phyloP scores from a whole-genome alignment of 1,284 basidiomycete species.

The Cryptococcus floricola region DNA sequence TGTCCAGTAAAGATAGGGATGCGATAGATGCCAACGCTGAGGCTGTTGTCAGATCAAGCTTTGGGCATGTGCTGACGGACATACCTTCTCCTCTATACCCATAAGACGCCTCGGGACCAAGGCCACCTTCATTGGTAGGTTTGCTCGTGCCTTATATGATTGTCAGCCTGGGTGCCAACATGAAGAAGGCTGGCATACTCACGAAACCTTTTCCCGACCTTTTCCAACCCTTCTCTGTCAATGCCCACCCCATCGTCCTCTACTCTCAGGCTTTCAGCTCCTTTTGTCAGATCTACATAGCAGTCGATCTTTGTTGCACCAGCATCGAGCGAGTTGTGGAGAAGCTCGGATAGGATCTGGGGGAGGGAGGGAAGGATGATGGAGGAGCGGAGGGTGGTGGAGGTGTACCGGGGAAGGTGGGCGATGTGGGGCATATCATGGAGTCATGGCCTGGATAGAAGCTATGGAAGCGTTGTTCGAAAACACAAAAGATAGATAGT shows the following conservation, averaged over 20 bases:
- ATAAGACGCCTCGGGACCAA: slow-evolving; percentile 55
- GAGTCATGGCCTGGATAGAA: not conserved
- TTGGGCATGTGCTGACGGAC: slow-evolving; percentile 1
- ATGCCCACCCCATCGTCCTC: slow-evolving; percentile 79
- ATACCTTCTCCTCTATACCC: slow-evolving; percentile 87
- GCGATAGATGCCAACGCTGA: slow-evolving; percentile 77
- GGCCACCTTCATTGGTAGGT: slow-evolving; percentile 9
- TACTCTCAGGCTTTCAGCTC: slow-evolving; percentile 63
- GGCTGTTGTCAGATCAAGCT: not conserved
- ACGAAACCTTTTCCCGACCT: slow-evolving; percentile 54
- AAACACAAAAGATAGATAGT: not conserved
- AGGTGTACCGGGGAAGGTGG: slow-evolving; percentile 28
- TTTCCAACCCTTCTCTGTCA: slow-evolving; percentile 56
- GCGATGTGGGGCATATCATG: slow-evolving; percentile 11
- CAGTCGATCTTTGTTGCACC: slow-evolving; percentile 41
- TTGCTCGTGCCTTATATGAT: slow-evolving; percentile 48
- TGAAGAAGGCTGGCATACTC: not conserved
- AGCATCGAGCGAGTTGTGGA: slow-evolving; percentile 70
- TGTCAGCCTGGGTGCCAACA: slow-evolving; percentile 39
- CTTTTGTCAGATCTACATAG: slow-evolving; percentile 52
- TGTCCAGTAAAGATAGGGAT: slow-evolving; percentile 58
- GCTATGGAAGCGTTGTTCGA: not conserved
- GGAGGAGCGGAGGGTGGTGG: slow-evolving; percentile 62
- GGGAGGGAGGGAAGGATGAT: slow-evolving; percentile 76
- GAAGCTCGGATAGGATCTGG: slow-evolving; percentile 71